Base-by-base conservation (phyloP, 371 early-diverging fungal genomes). In the Actinomucor elegans region DNA sequence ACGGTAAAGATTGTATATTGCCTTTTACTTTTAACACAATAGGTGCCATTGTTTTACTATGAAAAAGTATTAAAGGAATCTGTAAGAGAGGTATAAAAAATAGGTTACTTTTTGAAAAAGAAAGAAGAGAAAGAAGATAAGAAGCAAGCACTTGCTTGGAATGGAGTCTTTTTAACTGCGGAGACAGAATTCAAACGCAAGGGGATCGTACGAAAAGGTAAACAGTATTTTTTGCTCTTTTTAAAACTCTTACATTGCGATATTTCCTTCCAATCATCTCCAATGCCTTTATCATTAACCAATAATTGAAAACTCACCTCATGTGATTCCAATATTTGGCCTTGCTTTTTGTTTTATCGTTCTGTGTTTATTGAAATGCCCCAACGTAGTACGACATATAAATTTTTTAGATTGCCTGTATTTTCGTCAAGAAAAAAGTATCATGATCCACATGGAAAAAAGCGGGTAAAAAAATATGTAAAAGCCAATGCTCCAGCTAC, bases 1-100 rank as follows among this genome's bases (percentile, higher is more conserved):
- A 85, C 4, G 83, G 81, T 35, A 83, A 79, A 45, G 84, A 85
- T 36, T 81, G 62, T 60, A 83, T 73, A 43, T 78, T 81, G 52
- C 85, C 89, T 71, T 88, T 89, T 51, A 89, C 81, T 67, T 85
- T 85, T 33, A 90, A 77, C 41, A 86, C 67, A 47, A 88, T 85
- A 21, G 89, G 87, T 31, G 89, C 84, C 90, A 88, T 88, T 31
- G 33, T 47, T n/a, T 12, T 14, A 5, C 0, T 35, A 9, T 8
- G 40, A 40, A 34, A n/a, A 34, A 34, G 20, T 33, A 23, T 23
- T 34, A 36, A 45, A 7, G 46, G 36, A 46, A n/a, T n/a, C n/a
- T n/a, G n/a, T n/a, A n/a, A n/a, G 36, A 17, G 8, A 47, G 28
- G 23, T 33, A 45, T 37, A 29, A 5, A 6, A 36, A 40, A 31